Base-by-base conservation (phyloP, 1,139 yeast species). In the Scheffersomyces insectosa region DNA sequence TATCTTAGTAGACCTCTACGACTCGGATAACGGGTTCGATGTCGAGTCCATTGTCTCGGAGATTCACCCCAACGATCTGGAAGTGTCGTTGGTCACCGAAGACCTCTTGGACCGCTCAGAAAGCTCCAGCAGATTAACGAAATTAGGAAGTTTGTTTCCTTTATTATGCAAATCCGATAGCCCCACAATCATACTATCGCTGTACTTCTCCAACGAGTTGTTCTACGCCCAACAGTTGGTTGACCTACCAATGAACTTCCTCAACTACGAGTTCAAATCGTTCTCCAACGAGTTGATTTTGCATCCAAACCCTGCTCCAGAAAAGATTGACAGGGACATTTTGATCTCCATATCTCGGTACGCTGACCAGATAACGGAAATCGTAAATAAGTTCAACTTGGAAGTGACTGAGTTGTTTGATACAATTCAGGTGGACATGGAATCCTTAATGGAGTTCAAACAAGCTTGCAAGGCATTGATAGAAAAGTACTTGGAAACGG, bases 201-300 rank as follows among this genome's bases (percentile, higher is more conserved):
- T 47, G 32, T 52, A 40, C 40, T 54, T 54, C 40, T 45, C 49
- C 37, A 51, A 51, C 36, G 55, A 54, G 43, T 39, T 52, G 16
- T 54, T 51, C 39, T 50, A 48, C 33, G 56, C 57, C 11, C 48
- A 51, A 16, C 49, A 44, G 35, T 46, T 54, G 32, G 40, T 43
- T 34, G 48, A 43, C 34, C 42, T 54, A 14, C 42, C 38, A 13
- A 54, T 47, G n/a, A 52, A 43, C 39, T 52, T 54, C 27, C 32
- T 46, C n/a, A 46, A 48, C 40, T 43, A 40, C 31, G 52, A 46
- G 23, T 48, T 48, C 32, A 36, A 33, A 11, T 40, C 47, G 20
- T 48, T 48, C 25, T 42, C 43, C 4, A 15, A 29, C 2, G 10
- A 20, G 3, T 13, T n/a, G 25, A 20, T 20, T 20, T 20, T 20